These are phyloP conservation scores for Prunus padus DNA, from an alignment of 306 rosid species.

Conservation along the genomic window DNA sequence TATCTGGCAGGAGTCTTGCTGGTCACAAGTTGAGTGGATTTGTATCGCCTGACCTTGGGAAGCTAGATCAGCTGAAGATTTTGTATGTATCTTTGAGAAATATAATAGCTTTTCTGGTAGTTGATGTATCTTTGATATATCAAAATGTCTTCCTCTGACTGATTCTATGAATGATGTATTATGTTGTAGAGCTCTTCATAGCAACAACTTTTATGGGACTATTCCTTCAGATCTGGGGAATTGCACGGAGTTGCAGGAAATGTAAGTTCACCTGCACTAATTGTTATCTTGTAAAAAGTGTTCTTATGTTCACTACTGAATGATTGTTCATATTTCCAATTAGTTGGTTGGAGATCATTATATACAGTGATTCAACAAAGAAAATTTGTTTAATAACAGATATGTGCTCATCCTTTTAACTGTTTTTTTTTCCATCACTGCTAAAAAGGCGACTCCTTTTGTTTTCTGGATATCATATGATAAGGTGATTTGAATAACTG, in stretches of 20 bases:
- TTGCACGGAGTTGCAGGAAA: constrained; percentile 67
- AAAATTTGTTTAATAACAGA: background rate
- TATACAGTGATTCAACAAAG: background rate
- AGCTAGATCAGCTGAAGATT: constrained; percentile 69
- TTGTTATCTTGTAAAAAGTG: constrained; percentile 11
- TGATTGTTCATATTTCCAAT: background rate
- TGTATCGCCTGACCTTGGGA: constrained; percentile 82
- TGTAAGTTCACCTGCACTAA: constrained; percentile 51
- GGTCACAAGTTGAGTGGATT: constrained; percentile 75
- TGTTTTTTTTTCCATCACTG: background rate
- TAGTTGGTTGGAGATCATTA: background rate
- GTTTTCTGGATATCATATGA: background rate
- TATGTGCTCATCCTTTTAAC: background rate
- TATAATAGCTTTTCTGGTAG: background rate
- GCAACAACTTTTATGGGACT: constrained; percentile 79
- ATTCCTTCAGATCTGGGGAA: constrained; percentile 95
- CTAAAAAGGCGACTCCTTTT: background rate
- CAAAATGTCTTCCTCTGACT: constrained; percentile 14
- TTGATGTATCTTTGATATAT: constrained; percentile 17
- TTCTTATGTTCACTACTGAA: constrained; percentile 14
- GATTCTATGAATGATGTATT: constrained; percentile 31
- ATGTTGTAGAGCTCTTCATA: constrained; percentile 66
- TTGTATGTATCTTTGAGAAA: constrained; percentile 57
- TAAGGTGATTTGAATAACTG: background rate
- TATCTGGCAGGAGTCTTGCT: constrained; percentile 65